Evolutionary conservation across 257 asterid genomes (phyloP).

Genomic region (Apocynum venetum): DNA sequence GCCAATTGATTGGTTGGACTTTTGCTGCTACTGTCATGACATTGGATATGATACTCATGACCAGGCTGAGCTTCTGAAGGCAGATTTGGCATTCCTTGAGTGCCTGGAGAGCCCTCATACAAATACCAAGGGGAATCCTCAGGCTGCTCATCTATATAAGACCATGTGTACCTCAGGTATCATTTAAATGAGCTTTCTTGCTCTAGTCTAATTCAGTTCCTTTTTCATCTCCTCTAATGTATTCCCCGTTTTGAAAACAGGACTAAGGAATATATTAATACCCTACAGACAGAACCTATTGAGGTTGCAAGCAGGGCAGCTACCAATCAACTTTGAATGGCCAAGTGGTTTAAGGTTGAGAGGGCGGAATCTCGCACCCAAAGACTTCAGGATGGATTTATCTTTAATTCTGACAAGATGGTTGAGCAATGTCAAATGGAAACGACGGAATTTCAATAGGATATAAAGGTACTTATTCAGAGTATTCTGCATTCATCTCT

Average conservation of each 20-base stretch:
- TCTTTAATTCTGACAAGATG: slow-evolving; percentile 22
- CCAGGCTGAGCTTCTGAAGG: slow-evolving; percentile 89
- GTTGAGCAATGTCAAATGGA: slow-evolving; percentile 47
- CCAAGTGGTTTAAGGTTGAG: slow-evolving; percentile 21
- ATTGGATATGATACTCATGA: slow-evolving; percentile 81
- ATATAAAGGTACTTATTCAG: slow-evolving; percentile 7
- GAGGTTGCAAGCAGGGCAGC: slow-evolving; percentile 49
- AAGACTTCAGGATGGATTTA: slow-evolving; percentile 20
- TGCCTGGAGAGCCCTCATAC: slow-evolving; percentile 81
- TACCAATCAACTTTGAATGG: slow-evolving; percentile 43
- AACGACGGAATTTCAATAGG: slow-evolving; percentile 33
- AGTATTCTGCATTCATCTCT: not conserved
- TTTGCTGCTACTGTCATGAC: slow-evolving; percentile 96
- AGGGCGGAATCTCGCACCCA: slow-evolving; percentile 5
- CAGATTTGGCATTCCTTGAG: slow-evolving; percentile 86
- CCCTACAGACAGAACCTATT: slow-evolving; percentile 76
- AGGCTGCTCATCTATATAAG: slow-evolving; percentile 58
- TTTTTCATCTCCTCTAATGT: not conserved
- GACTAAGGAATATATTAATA: slow-evolving; percentile 69
- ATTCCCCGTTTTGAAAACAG: slow-evolving; percentile 34
- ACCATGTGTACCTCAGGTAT: slow-evolving; percentile 89
- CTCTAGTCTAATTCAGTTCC: not conserved
- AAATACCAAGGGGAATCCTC: slow-evolving; percentile 69
- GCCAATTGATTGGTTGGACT: slow-evolving; percentile 93
- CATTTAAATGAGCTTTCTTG: not conserved